These are phyloP conservation scores for Trichoderma atroviride DNA, from an alignment of 2,329 filamentous ascomycete genomes.

Conservation along the genomic window DNA sequence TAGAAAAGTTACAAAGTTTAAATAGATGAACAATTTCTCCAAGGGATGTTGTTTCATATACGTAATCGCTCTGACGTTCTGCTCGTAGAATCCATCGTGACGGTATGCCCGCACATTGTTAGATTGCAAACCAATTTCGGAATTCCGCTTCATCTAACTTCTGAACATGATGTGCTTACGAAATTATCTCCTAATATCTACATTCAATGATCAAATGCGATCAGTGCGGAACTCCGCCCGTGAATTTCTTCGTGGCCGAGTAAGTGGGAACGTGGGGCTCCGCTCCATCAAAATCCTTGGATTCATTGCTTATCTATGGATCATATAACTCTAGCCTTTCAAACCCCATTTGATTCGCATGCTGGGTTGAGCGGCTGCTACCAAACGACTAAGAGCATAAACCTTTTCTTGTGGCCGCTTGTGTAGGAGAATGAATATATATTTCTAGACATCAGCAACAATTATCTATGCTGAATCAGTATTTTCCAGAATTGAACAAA, in stretches of 20 bases:
- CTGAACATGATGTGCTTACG: background rate
- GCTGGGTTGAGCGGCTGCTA: too few relatives aligned
- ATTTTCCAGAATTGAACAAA: too few relatives aligned
- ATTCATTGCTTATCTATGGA: too few relatives aligned
- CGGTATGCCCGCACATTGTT: background rate
- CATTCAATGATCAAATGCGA: background rate
- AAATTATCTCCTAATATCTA: background rate
- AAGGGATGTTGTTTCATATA: background rate
- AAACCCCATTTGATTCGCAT: too few relatives aligned
- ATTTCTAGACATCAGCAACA: too few relatives aligned
- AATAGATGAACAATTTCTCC: background rate
- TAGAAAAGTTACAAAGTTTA: background rate
- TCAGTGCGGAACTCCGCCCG: slow-evolving; percentile 8
- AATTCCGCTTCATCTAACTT: background rate
- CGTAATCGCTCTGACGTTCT: background rate
- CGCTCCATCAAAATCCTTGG: background rate
- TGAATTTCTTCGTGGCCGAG: background rate
- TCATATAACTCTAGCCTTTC: too few relatives aligned
- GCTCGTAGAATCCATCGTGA: background rate
- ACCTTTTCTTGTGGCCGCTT: too few relatives aligned
- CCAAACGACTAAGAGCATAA: too few relatives aligned
- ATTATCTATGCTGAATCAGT: too few relatives aligned
- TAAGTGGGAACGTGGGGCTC: background rate
- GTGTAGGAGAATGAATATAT: too few relatives aligned
- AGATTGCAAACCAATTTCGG: background rate